phyloP scores from a whole-genome alignment of 352 stramenopile genomes.

The Globisporangium cystogenes region DNA sequence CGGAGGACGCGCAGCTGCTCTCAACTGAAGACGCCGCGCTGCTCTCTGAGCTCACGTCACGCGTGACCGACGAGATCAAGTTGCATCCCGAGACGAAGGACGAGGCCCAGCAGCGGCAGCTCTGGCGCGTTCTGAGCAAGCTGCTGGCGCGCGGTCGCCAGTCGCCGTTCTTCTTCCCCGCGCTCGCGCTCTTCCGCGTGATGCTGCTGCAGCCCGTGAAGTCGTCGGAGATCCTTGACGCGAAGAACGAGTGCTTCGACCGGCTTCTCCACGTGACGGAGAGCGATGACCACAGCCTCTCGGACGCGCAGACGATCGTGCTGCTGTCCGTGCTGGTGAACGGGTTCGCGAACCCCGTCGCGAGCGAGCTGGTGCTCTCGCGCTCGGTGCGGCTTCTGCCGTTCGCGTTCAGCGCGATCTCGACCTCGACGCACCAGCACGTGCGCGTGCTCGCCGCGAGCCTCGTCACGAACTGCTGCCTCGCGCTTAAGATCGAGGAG shows the following conservation, averaged over 20 bases:
- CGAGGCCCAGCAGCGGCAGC: slow-evolving; percentile 7
- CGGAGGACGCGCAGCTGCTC: slow-evolving; percentile 11
- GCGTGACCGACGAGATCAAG: slow-evolving; percentile 14
- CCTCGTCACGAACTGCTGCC: slow-evolving; percentile 69
- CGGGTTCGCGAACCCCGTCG: slow-evolving; percentile 43
- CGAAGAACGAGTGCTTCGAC: slow-evolving; percentile 54
- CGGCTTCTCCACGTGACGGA: slow-evolving; percentile 32
- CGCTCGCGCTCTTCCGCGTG: slow-evolving; percentile 52
- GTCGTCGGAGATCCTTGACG: slow-evolving; percentile 12
- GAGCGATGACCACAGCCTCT: slow-evolving; percentile 17
- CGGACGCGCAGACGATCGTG: slow-evolving; percentile 44
- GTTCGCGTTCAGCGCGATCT: slow-evolving; percentile 60
- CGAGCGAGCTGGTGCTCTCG: slow-evolving; percentile 44
- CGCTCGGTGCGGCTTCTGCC: slow-evolving; percentile 47
- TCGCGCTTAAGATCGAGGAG: slow-evolving; percentile 58
- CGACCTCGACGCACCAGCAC: slow-evolving; percentile 31
- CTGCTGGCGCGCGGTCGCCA: slow-evolving; percentile 27
- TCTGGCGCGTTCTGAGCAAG: slow-evolving; percentile 41
- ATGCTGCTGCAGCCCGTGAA: slow-evolving; percentile 38
- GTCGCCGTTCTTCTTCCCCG: slow-evolving; percentile 46
- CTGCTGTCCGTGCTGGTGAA: slow-evolving; percentile 62
- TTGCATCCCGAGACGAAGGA: not conserved
- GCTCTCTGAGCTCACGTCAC: slow-evolving; percentile 21
- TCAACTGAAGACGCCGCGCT: slow-evolving; percentile 21
- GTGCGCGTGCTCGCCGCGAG: slow-evolving; percentile 47